Base-by-base conservation (phyloP, 108 stramenopile genomes). In the Discostella stelligeroides region DNA sequence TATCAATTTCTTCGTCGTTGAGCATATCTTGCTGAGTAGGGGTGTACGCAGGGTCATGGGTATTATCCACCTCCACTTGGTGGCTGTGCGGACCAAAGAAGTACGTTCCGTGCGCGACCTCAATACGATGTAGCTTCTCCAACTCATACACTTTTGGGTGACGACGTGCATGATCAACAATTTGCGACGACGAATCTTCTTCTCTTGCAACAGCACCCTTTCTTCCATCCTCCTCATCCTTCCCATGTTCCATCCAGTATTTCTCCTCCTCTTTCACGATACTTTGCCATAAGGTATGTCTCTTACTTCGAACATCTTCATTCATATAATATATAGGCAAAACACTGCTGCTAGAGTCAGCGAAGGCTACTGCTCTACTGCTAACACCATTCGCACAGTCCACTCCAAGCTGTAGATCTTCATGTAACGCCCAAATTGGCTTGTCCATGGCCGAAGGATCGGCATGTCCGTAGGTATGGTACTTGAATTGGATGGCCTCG, bases 381-480 rank as follows among this genome's bases (percentile, higher is more conserved):
- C 50, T 59, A 4, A 43, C 51, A 11, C 66, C 77, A 41, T 49
- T 18, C 15, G 68, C 75, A 62, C 81, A 82, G 7, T 48, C 59
- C 14, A 82, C 72, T 29, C 54, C 59, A 11, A 73, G 24, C 58
- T 55, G 43, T 34, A 82, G 15, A 39, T 82, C 81, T 3, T 41
- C 63, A 18, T 71, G 63, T 0, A 74, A 25, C 21, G 74, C 43
- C 51, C 65, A 43, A 3, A 82, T 39, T 4, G 82, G 70, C 23
- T 42, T 74, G 12, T 62, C 55, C 17, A 55, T 46, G 0, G 84
- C 84, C 1, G 63, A 21, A 11, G 27, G 6, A n/a, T 42, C 40
- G 14, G 82, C 60, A 78, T 83, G 85, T 0, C 80, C 80, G 65
- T 81, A 86, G 4, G 85, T 86, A 0, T 37, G 39, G 59, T 86